Evolutionary conservation across 495 filamentous ascomycete species (phyloP), one percentile per base, ranked within the genome.

Genomic region (Penicillium turbatum): DNA sequence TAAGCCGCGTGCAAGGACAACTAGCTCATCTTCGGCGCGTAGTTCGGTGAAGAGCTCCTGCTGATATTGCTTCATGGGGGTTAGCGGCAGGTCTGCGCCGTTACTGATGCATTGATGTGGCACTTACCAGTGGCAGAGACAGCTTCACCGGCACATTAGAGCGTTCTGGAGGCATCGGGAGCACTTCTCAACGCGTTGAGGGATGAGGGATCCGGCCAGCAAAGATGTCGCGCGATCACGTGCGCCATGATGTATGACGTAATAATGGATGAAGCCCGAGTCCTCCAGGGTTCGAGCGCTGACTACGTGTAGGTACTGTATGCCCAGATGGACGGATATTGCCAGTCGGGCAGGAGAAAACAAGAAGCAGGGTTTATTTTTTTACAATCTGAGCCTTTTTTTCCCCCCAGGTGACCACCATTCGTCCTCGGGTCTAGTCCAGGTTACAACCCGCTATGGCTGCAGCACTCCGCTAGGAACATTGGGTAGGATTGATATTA

Each of bases 31-130:
- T 72, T 96, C 89, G 46, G 82, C 73, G 53, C 89, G 85, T 53
- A 95, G 84, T 79, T 92, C 87, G 73, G 87, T 86, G 75, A 95
- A 97, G 59, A 96, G 82, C 66, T 93, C 87, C 73, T 96, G 89
- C 73, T 92, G 88, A 64, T 89, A 92, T 75, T 86, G 80, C 82
- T 85, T 46, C 10, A 37, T 46, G 40, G 34, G 30, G 44, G 44
- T 36, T 15, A 48, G 59, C 70, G 35, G 67, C 54, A 41, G 11
- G 35, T 12, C 16, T 31, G 34, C 10, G 6, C 17, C 27, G 15
- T 30, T 11, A n/a, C 1, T 41, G 17, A 5, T 38, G 5, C 71
- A 61, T 65, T 61, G 52, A 55, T 29, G 13, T 41, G 17, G 11
- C 19, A 62, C 79, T 61, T 79, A 92, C 91, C 57, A 98, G 78